Evolutionary conservation across 768 basidiomycete species (phyloP).

Genomic region (Amanita pseudoporphyria): DNA sequence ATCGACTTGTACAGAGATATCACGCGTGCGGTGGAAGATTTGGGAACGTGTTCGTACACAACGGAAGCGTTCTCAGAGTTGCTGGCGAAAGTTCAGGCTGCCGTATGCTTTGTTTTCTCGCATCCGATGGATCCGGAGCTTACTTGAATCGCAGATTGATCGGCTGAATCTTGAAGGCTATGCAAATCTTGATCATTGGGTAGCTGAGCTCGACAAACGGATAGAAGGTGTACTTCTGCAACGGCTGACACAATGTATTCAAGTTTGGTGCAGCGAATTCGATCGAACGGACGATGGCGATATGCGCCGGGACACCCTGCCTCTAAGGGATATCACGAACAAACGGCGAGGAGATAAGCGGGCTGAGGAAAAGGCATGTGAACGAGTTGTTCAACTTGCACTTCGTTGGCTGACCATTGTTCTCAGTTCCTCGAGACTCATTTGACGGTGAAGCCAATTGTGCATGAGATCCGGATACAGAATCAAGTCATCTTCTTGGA

Average conservation of each 20-base stretch:
- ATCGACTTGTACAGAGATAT: conserved; percentile 90
- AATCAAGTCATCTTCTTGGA: conserved; percentile 99
- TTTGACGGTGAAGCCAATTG: conserved; percentile 74
- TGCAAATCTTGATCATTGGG: conserved; percentile 89
- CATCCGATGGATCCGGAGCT: neutral
- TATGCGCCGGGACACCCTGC: conserved; percentile 40
- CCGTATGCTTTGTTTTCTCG: conserved; percentile 36
- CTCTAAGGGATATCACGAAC: conserved; percentile 43
- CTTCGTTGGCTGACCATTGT: neutral
- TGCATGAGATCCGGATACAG: conserved; percentile 96
- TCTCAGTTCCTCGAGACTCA: conserved; percentile 59
- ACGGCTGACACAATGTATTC: conserved; percentile 68
- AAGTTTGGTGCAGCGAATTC: conserved; percentile 86
- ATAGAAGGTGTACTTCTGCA: conserved; percentile 77
- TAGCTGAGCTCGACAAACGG: conserved; percentile 68
- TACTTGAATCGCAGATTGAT: conserved; percentile 54
- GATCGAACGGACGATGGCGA: conserved; percentile 65
- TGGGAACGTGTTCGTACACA: conserved; percentile 80
- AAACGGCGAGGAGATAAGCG: conserved; percentile 64
- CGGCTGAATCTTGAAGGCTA: conserved; percentile 94
- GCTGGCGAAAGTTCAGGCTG: conserved; percentile 72
- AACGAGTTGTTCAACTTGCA: neutral
- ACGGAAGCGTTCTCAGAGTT: conserved; percentile 74
- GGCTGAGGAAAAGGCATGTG: conserved; percentile 62
- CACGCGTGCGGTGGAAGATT: conserved; percentile 73